Conservation (phyloP, 2,329 filamentous ascomycete species). For the Fusarium sp. region DNA sequence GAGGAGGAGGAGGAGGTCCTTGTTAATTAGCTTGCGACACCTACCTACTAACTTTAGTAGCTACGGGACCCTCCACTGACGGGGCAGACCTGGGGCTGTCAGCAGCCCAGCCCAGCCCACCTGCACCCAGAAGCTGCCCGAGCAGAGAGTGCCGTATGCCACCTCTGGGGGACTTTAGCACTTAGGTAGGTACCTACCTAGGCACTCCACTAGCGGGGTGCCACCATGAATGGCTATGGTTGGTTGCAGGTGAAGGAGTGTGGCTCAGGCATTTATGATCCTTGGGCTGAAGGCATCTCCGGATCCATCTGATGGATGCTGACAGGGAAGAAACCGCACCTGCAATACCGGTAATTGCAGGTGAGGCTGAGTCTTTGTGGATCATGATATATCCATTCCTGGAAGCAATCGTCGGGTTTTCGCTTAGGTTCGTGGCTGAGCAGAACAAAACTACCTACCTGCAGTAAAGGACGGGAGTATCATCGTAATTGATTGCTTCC, state of each 20-base stretch:
- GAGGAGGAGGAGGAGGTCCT: constrained; percentile 21
- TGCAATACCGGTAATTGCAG: constrained; percentile 10
- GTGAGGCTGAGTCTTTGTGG: constrained; percentile 25
- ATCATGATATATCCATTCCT: constrained; percentile 3
- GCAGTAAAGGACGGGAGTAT: not conserved
- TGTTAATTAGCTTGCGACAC: constrained; percentile 38
- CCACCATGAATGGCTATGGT: constrained; percentile 1
- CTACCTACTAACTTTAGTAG: not conserved
- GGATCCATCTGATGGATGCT: constrained; percentile 23
- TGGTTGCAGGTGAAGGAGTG: constrained; percentile 13
- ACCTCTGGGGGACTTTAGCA: constrained; percentile 15
- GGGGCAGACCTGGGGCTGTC: constrained; percentile 7
- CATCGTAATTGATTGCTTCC: constrained; percentile 1
- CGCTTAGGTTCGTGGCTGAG: constrained; percentile 21
- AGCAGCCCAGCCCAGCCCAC: not conserved
- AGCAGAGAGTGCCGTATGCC: constrained; percentile 14
- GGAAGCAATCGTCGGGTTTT: constrained; percentile 6
- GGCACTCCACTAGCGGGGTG: constrained; percentile 2
- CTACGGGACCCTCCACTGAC: constrained; percentile 8
- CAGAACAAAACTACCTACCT: not conserved
- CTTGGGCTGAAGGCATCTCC: constrained; percentile 15
- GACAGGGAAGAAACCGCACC: constrained; percentile 2
- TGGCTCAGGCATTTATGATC: constrained; percentile 10
- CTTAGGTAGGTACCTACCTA: not conserved
- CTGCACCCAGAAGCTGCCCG: not conserved